Evolutionary conservation across 768 basidiomycete species (phyloP).

Genomic region (Suillus americanus): DNA sequence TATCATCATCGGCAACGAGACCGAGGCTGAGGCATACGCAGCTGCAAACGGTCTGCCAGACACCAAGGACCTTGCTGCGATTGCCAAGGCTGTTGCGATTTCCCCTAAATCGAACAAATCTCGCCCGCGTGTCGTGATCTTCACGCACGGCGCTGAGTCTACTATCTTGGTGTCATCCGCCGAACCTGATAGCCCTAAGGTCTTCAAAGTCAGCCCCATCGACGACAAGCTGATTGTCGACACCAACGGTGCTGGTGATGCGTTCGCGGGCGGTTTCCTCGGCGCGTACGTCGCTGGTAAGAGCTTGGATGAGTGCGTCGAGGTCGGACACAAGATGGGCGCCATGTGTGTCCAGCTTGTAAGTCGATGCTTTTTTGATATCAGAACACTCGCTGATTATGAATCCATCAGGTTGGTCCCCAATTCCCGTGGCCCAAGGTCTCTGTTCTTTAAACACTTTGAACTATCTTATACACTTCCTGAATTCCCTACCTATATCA

Average conservation of each 20-base stretch:
- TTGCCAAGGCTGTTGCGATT: constrained; percentile 76
- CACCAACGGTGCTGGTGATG: constrained; percentile 98
- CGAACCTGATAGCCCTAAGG: constrained; percentile 53
- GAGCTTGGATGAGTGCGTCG: constrained; percentile 70
- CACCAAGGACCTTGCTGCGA: constrained; percentile 59
- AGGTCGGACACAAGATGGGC: constrained; percentile 85
- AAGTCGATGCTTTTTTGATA: constrained; percentile 17
- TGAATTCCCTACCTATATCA: constrained; percentile 14
- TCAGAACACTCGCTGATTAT: neutral
- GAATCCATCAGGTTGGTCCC: constrained; percentile 46
- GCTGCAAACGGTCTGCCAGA: constrained; percentile 65
- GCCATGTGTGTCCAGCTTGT: constrained; percentile 84
- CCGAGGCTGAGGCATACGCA: constrained; percentile 89
- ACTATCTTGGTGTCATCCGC: constrained; percentile 74
- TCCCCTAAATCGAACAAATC: constrained; percentile 74
- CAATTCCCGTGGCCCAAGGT: constrained; percentile 60
- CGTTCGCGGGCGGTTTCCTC: constrained; percentile 95
- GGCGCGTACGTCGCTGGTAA: constrained; percentile 84
- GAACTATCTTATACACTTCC: neutral
- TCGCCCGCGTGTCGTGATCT: constrained; percentile 78
- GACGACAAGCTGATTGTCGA: constrained; percentile 75
- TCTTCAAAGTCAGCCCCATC: constrained; percentile 59
- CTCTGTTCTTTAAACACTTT: constrained; percentile 34
- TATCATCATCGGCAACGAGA: constrained; percentile 94
- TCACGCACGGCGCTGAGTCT: constrained; percentile 85